Base-by-base conservation (phyloP, 225 moss, liverwort and hornwort species). In the Takakia lepidozioides region DNA sequence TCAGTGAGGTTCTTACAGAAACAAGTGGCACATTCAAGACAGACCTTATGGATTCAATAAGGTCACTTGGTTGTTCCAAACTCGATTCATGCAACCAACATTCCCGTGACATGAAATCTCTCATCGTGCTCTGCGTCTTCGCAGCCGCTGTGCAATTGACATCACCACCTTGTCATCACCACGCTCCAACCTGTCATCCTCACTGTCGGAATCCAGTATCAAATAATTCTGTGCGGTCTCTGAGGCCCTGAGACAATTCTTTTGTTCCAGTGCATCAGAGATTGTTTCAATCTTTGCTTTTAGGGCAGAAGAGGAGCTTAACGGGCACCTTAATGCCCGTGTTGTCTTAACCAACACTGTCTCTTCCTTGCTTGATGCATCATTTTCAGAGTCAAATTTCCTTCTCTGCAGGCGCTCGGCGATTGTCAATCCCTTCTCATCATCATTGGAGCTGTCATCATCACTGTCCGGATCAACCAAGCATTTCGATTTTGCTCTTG, bases 61-160 rank as follows among this genome's bases (percentile, higher is more conserved):
- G n/a, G n/a, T n/a, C n/a, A n/a, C n/a, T n/a, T n/a, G n/a, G n/a
- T n/a, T n/a, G n/a, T n/a, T n/a, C n/a, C n/a, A n/a, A n/a, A n/a
- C n/a, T n/a, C n/a, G n/a, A n/a, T n/a, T n/a, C n/a, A n/a, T n/a
- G n/a, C n/a, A n/a, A n/a, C n/a, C n/a, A n/a, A n/a, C n/a, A n/a
- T n/a, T n/a, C n/a, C n/a, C n/a, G n/a, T n/a, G n/a, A 17, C n/a
- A 19, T 16, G 18, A 41, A 2, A 41, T 13, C 14, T 13, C 38
- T 2, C 0, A n/a, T 27, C 55, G 11, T 10, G 48, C 49, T 25
- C 65, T 60, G 43, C 65, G 55, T 25, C 73, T 62, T 48, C 9
- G 68, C 15, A 73, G 49, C 55, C 78, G 65, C 27, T 59, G 62
- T 0, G 73, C 69, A 62, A 73, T 73, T 3, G 68, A 16, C 42